Percentiles rank a stretch among this genome's conserved stretches.
These are phyloP conservation scores for Fusarium odoratissimum DNA, from an alignment of 2,329 filamentous ascomycete species.

Conservation along the genomic window DNA sequence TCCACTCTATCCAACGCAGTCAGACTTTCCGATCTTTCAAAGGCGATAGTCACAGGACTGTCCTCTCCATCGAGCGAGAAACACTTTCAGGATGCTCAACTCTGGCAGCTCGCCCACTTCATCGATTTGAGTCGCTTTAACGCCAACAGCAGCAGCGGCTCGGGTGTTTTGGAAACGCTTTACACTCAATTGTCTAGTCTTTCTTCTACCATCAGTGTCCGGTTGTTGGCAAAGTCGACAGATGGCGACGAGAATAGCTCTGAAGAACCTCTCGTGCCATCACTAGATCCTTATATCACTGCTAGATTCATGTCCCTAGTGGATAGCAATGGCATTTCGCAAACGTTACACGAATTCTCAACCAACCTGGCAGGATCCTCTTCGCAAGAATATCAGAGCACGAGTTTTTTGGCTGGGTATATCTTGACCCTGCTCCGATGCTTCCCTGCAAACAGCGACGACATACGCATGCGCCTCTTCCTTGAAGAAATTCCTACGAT, in stretches of 20 bases:
- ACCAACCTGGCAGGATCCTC: constrained; percentile 47
- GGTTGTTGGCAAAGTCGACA: constrained; percentile 48
- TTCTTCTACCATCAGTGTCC: constrained; percentile 62
- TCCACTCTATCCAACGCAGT: constrained; percentile 52
- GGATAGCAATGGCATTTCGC: constrained; percentile 78
- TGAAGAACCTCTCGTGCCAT: constrained; percentile 34
- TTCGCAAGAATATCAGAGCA: constrained; percentile 47
- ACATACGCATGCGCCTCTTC: constrained; percentile 95
- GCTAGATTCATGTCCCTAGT: constrained; percentile 77
- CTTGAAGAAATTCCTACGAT: constrained; percentile 58
- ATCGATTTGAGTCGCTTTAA: constrained; percentile 65
- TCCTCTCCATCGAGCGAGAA: constrained; percentile 39
- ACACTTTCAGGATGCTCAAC: constrained; percentile 56
- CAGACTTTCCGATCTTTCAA: constrained; percentile 55
- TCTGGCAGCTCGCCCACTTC: constrained; percentile 77
- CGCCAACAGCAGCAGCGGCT: constrained; percentile 49
- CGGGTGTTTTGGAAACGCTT: constrained; percentile 62
- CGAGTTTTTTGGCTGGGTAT: constrained; percentile 84
- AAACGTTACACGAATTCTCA: constrained; percentile 51
- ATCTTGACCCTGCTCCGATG: constrained; percentile 86
- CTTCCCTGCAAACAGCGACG: constrained; percentile 84
- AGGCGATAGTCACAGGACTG: constrained; percentile 55
- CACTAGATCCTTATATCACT: constrained; percentile 68
- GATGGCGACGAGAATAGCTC: constrained; percentile 33
- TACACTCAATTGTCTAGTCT: constrained; percentile 65